Conservation (phyloP, 345 rosid species). For the Microthlaspi erraticum region DNA sequence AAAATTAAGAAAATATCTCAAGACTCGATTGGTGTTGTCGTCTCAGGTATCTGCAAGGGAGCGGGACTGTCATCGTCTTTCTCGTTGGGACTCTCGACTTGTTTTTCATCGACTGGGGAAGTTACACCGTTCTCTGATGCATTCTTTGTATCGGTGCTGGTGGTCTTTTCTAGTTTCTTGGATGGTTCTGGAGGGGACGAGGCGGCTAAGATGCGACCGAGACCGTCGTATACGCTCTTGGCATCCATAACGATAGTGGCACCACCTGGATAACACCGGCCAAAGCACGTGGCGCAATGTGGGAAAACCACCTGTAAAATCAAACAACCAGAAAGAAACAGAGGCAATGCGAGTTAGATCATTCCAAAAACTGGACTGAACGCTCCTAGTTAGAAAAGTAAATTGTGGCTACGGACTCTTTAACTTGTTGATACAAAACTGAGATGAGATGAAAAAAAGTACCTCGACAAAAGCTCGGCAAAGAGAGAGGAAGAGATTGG, state of each 20-base stretch:
- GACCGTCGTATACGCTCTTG: constrained; percentile 66
- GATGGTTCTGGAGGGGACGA: constrained; percentile 61
- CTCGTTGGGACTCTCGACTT: constrained; percentile 35
- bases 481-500: constrained; percentile 82
- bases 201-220: constrained; percentile 58
- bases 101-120: constrained; percentile 45
- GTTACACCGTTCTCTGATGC: constrained; percentile 62
- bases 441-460: constrained; percentile 17
- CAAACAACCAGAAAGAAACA: constrained; percentile 13
- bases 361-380: not conserved
- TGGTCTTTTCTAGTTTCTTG: constrained; percentile 43
- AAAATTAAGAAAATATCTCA: constrained; percentile 9
- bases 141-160: constrained; percentile 17
- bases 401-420: constrained; percentile 14
- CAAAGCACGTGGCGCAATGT: constrained; percentile 86
- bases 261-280: constrained; percentile 93
- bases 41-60: constrained; percentile 30
- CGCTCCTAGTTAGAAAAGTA: constrained; percentile 2
- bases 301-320: constrained; percentile 75
- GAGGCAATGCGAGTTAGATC: constrained; percentile 20
- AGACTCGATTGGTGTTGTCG: constrained; percentile 31
- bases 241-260: constrained; percentile 73
- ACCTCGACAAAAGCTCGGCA: constrained; percentile 94
- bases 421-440: constrained; percentile 1
- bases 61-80: constrained; percentile 35